Base-by-base conservation (phyloP, 2,329 filamentous ascomycete genomes). In the Tolypocladium paradoxum region DNA sequence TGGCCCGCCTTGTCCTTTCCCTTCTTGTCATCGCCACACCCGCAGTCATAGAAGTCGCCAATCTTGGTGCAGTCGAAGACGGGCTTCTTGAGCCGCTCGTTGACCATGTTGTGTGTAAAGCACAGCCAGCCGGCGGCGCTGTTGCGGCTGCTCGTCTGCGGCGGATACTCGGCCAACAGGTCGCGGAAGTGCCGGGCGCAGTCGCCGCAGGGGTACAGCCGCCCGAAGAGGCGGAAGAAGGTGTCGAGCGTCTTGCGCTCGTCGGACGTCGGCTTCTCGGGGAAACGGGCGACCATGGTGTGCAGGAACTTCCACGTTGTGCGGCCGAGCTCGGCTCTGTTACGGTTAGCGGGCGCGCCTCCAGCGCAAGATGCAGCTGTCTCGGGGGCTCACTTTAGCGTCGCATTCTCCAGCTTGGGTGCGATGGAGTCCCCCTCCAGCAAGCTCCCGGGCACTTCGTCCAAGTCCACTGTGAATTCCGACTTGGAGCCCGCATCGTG, bases 321-420 rank as follows among this genome's bases (percentile, higher is more conserved):
- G 56, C 81, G 79, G 57, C 84, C 84, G 48, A 87, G 77, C 65
- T 87, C 83, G 60, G 78, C 78, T 65, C 78, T 82, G 61, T 50
- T 29, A 52, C 34, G 29, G 29, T 46, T 20, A 51, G 33, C 16
- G 11, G 11, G 22, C 16, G 6, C 14, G 27, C 11, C 27, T 14
- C n/a, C 12, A 11, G 20, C 22, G n/a, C 35, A 22, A n/a, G 5
- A 29, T 16, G 22, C 34, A 33, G 9, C 2, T 2, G 48, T 20
- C 43, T 33, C 24, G 38, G 36, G 33, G 49, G 40, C 76, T 49
- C 73, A 86, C 84, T 92, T 93, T 52, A 82, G 74, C 7, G 88
- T 93, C 55, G 85, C 87, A 70, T 93, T 93, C 64, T 88, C 88
- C 51, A 93, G 74, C 70, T 89, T 90, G 1, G 87, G 85, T 50